Percentiles rank a stretch among this genome's conserved stretches.
Conservation (phyloP, 2,329 filamentous ascomycete genomes). For the Cytospora mali region DNA sequence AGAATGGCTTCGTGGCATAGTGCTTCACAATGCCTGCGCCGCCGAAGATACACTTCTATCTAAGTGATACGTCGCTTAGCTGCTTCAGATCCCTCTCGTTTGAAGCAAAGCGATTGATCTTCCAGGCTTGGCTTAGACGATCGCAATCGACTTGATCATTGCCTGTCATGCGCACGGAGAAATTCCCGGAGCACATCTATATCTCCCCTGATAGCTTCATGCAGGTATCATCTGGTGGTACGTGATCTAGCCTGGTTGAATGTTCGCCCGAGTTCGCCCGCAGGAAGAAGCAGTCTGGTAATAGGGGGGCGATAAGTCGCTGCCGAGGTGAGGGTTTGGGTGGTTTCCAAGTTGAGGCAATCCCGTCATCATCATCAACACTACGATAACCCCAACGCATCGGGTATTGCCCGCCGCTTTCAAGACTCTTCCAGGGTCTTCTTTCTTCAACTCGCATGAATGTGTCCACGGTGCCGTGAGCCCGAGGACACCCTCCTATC, state of each 20-base stretch:
- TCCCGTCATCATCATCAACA: background rate
- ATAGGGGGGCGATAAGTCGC: background rate
- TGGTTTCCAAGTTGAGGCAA: too few species aligned
- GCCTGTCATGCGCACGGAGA: background rate
- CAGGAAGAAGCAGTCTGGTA: background rate
- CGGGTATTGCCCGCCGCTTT: background rate
- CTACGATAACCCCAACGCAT: background rate
- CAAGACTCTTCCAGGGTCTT: background rate
- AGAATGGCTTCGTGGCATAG: background rate
- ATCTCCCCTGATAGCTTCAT: background rate
- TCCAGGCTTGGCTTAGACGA: background rate
- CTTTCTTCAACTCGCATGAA: background rate
- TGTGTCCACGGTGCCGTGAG: background rate
- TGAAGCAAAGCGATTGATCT: background rate
- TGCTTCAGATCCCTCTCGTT: background rate
- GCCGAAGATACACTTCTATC: background rate
- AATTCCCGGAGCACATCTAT: background rate
- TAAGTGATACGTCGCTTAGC: background rate
- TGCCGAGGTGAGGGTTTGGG: too few species aligned
- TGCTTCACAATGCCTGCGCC: background rate
- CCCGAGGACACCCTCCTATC: conserved; percentile 19
- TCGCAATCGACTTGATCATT: background rate
- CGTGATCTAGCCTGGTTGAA: background rate
- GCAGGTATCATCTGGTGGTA: background rate
- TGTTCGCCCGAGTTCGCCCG: background rate